Conservation (phyloP, 2,329 filamentous ascomycete genomes). For the Pseudocercospora crystallina region DNA sequence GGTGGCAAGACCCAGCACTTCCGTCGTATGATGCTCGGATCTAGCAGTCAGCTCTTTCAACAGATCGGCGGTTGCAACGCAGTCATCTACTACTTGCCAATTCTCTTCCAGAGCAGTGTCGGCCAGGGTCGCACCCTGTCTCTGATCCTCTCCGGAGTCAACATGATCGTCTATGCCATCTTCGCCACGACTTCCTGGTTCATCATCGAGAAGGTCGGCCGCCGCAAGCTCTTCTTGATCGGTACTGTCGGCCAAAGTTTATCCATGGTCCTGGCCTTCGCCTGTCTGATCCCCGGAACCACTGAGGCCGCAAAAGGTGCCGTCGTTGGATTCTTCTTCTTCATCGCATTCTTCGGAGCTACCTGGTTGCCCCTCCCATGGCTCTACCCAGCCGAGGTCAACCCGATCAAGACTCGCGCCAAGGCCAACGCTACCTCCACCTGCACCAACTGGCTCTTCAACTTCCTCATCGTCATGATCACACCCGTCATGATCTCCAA, state of each 20-base stretch:
- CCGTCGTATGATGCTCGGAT: slow-evolving; percentile 62
- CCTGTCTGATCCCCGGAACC: slow-evolving; percentile 40
- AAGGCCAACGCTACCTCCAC: slow-evolving; percentile 53
- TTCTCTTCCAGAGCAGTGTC: slow-evolving; percentile 51
- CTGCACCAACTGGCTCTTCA: slow-evolving; percentile 42
- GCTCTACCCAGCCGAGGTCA: slow-evolving; percentile 26
- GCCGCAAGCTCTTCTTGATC: slow-evolving; percentile 44
- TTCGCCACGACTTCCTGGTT: slow-evolving; percentile 58
- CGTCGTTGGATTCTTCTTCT: slow-evolving; percentile 64
- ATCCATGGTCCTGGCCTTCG: slow-evolving; percentile 53
- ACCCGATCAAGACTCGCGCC: slow-evolving; percentile 56
- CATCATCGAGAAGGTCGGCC: slow-evolving; percentile 62
- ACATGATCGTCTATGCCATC: slow-evolving; percentile 18
- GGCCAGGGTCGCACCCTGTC: slow-evolving; percentile 44
- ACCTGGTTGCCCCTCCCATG: slow-evolving; percentile 37
- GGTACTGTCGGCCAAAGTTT: slow-evolving; percentile 54
- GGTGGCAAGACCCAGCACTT: slow-evolving; percentile 66
- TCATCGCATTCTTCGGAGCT: slow-evolving; percentile 67
- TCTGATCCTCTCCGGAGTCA: slow-evolving; percentile 38
- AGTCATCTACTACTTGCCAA: slow-evolving; percentile 47
- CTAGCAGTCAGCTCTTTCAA: slow-evolving; percentile 62
- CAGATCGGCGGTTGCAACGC: slow-evolving; percentile 57
- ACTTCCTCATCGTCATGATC: slow-evolving; percentile 40
- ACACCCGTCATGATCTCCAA: slow-evolving; percentile 20
- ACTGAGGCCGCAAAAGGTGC: slow-evolving; percentile 28